phyloP scores from a whole-genome alignment of 768 basidiomycete genomes.

The Russula griseocarnosa region DNA sequence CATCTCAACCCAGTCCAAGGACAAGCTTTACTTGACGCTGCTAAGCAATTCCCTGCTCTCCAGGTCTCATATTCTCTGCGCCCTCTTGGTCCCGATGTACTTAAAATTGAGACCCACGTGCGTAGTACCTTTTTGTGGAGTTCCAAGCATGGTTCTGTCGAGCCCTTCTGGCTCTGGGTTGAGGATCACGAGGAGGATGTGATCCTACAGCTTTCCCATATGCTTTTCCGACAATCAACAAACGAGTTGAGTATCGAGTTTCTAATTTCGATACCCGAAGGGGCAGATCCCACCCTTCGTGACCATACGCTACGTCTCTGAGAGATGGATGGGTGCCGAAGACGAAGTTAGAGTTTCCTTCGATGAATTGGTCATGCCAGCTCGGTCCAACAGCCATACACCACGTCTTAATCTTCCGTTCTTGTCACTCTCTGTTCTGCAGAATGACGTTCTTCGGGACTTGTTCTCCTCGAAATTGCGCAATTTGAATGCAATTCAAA shows the following conservation, averaged over 20 bases:
- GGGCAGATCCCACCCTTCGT: slow-evolving; percentile 58
- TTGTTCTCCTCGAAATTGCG: slow-evolving; percentile 46
- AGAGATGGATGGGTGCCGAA: slow-evolving; percentile 92
- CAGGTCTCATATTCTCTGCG: slow-evolving; percentile 63
- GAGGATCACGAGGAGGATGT: slow-evolving; percentile 79
- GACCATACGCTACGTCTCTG: slow-evolving; percentile 77
- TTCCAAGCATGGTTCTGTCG: slow-evolving; percentile 64
- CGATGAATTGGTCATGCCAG: slow-evolving; percentile 73
- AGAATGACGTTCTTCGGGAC: slow-evolving; percentile 44
- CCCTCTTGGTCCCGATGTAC: slow-evolving; percentile 79
- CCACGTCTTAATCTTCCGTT: slow-evolving; percentile 71
- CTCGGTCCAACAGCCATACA: slow-evolving; percentile 50
- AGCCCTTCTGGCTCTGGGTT: slow-evolving; percentile 96
- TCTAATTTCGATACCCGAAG: slow-evolving; percentile 65
- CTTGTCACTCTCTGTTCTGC: slow-evolving; percentile 54
- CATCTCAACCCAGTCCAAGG: slow-evolving; percentile 88
- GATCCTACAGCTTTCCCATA: slow-evolving; percentile 75
- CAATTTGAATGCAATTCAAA: slow-evolving; percentile 81
- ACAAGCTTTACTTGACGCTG: slow-evolving; percentile 67
- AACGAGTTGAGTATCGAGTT: slow-evolving; percentile 64
- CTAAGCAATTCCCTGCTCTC: slow-evolving; percentile 78
- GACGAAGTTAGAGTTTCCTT: slow-evolving; percentile 62
- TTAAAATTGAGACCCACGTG: slow-evolving; percentile 67
- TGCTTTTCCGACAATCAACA: slow-evolving; percentile 67
- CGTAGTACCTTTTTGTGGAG: slow-evolving; percentile 77